Evolutionary conservation across 1,139 yeast species (phyloP), one percentile per base, ranked within the genome.

Genomic region (Geotrichum australiense): DNA sequence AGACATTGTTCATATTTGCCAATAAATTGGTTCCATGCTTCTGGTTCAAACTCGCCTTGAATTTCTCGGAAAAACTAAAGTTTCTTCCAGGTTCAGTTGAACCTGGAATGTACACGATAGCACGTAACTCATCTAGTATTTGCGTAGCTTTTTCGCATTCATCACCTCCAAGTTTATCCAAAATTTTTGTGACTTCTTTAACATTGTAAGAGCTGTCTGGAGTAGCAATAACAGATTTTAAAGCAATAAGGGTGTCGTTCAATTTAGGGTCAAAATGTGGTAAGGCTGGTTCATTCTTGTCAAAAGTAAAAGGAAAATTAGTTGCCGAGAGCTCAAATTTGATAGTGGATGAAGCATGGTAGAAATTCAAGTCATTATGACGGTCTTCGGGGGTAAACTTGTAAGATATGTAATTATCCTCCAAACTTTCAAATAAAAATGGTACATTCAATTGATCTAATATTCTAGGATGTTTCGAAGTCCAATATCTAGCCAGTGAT

Each of bases 211-310:
- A 61, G 1, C 66, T 69, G 15, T 67, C 66, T 0, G 71, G 69
- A 0, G 86, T 76, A 0, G 82, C 73, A 51, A 82, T 73, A 5
- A 82, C 69, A 1, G 89, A 76, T 53, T 80, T 77, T 34, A 68
- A 59, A 10, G 57, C 54, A 12, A 55, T 57, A 42, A 59, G 56
- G 15, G 63, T 62, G 8, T 28, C 41, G 25, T 55, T 49, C n/a
- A 60, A 47, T 35, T 56, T 42, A 43, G 57, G 36, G 50, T 53
- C 39, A 42, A 52, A 18, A 48, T 53, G 39, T n/a, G n/a, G n/a
- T n/a, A n/a, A n/a, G 25, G 22, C 41, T 50, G 43, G 2, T n/a
- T 35, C 39, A 3, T 31, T 39, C 19, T 22, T 25, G 16, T 35
- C 32, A 11, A 20, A 22, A 24, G 25, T 5, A 35, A 24, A 35